Conservation (phyloP, 179 eudicot genomes). For the Silene coronaria region DNA sequence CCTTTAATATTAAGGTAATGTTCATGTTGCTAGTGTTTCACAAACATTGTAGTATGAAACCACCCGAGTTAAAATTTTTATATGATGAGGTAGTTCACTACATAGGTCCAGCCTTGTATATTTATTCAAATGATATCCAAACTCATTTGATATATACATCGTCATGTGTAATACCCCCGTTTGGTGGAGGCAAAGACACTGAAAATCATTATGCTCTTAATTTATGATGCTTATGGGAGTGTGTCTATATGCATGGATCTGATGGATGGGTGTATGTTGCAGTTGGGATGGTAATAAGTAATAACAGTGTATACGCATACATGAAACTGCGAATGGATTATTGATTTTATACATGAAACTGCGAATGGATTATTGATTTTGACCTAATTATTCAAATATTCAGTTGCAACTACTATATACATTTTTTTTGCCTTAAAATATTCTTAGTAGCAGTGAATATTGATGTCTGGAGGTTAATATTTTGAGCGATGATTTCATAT, state of each 20-base stretch:
- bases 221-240: background rate
- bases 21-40: background rate
- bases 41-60: background rate
- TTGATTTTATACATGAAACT: background rate
- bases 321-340: background rate
- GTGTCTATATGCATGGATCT: background rate
- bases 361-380: background rate
- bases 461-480: background rate
- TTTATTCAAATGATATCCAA: background rate
- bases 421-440: background rate
- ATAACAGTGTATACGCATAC: background rate
- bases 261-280: background rate
- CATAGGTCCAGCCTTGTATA: background rate
- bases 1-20: background rate
- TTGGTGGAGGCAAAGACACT: background rate
- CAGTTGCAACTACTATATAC: background rate
- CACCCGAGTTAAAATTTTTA: background rate
- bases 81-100: background rate
- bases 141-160: background rate
- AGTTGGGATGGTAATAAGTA: constrained; percentile 7
- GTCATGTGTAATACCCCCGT: background rate
- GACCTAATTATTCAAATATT: background rate
- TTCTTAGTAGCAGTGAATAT: background rate
- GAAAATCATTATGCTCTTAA: too few species aligned
- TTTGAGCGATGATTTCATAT: background rate